Base-by-base conservation (phyloP, 2,329 filamentous ascomycete genomes). In the Alternaria atra region DNA sequence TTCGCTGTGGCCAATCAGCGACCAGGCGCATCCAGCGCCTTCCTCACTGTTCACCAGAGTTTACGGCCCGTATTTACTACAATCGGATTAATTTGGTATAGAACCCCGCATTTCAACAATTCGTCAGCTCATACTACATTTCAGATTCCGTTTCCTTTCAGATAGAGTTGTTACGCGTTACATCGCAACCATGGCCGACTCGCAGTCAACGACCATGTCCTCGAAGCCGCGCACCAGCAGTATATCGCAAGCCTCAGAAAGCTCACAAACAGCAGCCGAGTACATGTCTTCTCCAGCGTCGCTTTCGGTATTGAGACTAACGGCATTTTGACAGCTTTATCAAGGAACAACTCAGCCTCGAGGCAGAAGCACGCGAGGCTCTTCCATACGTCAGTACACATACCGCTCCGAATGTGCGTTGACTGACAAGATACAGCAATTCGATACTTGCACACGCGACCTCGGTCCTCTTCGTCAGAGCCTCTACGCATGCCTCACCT, bases 321-420 rank as follows among this genome's bases (percentile, higher is more conserved):
- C 3, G 15, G 17, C 6, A n/a, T 9, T 15, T 1, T 5, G 27
- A 52, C 20, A 94, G 91, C 29, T 98, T 96, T 77, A 93, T 99
- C 68, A 89, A 92, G 71, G 89, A 89, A 56, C 95, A 99, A 77
- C 89, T 97, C 74, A 89, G 90, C 68, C 89, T 99, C 54, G 95
- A 99, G 81, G 92, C 92, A 20, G 95, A 99, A 81, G 95, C 95
- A 47, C 93, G 94, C 70, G 94, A 99, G 84, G 92, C 92, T 63
- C 86, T 99, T 6, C 95, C 95, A 67, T 99, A 97, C 77, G 93
- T 96, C 82, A 73, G 88, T 69, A 32, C 42, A 42, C 20, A 42
- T 35, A 72, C n/a, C 15, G 17, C 25, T n/a, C 34, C 20, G 15
- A n/a, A 17, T 32, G 29, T 25, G 30, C 43, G 15, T 34, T 42